These are phyloP conservation scores for Rhizophlyctis rosea DNA, from an alignment of 192 early-diverging fungal species.

Conservation along the genomic window DNA sequence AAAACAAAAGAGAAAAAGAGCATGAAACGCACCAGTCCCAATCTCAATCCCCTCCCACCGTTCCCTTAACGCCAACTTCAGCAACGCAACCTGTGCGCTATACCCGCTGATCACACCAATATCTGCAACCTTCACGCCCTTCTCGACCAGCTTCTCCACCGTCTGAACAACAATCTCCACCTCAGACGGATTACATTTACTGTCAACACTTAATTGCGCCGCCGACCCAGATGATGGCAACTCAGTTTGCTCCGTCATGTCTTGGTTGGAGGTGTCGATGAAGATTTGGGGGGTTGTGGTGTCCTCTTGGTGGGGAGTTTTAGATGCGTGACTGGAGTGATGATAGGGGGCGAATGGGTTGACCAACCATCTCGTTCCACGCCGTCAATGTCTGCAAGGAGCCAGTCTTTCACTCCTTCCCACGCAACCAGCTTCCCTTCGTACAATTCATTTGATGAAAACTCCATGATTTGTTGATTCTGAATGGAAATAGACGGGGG, in stretches of 20 bases:
- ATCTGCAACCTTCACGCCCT: conserved; percentile 57
- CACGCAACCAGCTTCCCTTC: conserved; percentile 63
- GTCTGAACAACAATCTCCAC: conserved; percentile 62
- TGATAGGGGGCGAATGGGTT: neutral
- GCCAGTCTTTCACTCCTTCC: conserved; percentile 55
- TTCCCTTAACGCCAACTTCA: conserved; percentile 45
- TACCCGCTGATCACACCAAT: conserved; percentile 91
- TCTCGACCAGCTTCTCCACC: conserved; percentile 56
- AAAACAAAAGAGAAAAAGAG: neutral
- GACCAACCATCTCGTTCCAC: conserved; percentile 38
- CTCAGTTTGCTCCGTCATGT: conserved; percentile 37
- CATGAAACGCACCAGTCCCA: conserved; percentile 42
- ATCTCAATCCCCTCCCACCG: conserved; percentile 67
- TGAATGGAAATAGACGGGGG: too few relatives aligned
- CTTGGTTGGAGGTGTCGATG: conserved; percentile 64
- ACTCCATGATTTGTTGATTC: conserved; percentile 73
- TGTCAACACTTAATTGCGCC: conserved; percentile 44
- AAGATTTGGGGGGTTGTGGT: conserved; percentile 62
- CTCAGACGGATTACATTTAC: conserved; percentile 78
- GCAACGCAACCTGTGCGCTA: conserved; percentile 18
- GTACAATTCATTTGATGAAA: conserved; percentile 69
- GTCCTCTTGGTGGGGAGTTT: conserved; percentile 43
- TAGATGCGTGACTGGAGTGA: neutral
- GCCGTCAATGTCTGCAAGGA: conserved; percentile 61
- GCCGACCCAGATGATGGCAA: neutral